Evolutionary conservation across 2,329 filamentous ascomycete genomes (phyloP).

Genomic region (Pyrenophora graminea): DNA sequence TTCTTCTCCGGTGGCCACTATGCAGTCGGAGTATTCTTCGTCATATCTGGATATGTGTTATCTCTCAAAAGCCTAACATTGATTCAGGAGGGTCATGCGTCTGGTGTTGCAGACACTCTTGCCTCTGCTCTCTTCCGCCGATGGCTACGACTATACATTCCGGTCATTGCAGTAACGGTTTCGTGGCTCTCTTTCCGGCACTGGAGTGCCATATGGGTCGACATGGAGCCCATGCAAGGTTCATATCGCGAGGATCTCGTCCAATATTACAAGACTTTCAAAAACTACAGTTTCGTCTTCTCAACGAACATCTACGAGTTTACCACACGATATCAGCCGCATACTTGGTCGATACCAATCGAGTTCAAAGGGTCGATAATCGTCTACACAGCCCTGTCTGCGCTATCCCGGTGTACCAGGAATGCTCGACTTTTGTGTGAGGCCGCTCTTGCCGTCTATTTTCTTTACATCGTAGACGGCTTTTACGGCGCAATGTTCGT

Average conservation of each 20-base stretch:
- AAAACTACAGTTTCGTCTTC: slow-evolving; percentile 72
- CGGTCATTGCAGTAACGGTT: slow-evolving; percentile 61
- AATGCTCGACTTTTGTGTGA: slow-evolving; percentile 61
- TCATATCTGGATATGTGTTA: slow-evolving; percentile 59
- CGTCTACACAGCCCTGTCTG: slow-evolving; percentile 62
- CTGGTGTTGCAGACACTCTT: slow-evolving; percentile 49
- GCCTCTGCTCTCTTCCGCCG: slow-evolving; percentile 57
- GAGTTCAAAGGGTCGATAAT: slow-evolving; percentile 63
- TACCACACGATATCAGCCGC: slow-evolving; percentile 46
- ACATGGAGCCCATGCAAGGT: slow-evolving; percentile 59
- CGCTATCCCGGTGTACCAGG: slow-evolving; percentile 60
- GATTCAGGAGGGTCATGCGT: slow-evolving; percentile 50
- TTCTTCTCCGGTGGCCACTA: slow-evolving; percentile 58
- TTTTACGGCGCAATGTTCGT: slow-evolving; percentile 56
- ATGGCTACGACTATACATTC: slow-evolving; percentile 56
- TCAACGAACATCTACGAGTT: slow-evolving; percentile 63
- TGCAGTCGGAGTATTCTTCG: slow-evolving; percentile 60
- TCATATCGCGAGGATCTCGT: slow-evolving; percentile 36
- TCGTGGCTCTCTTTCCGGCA: slow-evolving; percentile 60
- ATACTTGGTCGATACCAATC: slow-evolving; percentile 46
- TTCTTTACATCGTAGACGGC: slow-evolving; percentile 69
- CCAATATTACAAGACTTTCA: slow-evolving; percentile 47
- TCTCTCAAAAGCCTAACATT: slow-evolving; percentile 52
- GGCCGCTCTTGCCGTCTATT: slow-evolving; percentile 63
- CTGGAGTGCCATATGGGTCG: slow-evolving; percentile 31